Conservation (phyloP, 768 basidiomycete species). For the Mycena filopes region DNA sequence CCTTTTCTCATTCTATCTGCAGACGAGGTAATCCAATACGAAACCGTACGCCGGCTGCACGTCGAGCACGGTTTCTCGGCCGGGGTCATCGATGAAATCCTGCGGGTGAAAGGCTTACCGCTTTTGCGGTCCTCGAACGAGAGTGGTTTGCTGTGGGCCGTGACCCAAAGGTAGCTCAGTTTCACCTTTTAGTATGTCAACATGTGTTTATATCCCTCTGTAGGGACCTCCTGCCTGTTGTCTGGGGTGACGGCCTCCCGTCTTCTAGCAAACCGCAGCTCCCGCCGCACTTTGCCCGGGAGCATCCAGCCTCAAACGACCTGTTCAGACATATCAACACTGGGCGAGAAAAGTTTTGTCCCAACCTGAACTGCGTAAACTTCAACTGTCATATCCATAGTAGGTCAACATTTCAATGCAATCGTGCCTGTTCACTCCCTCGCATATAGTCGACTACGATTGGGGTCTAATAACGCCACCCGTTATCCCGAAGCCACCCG, state of each 20-base stretch:
- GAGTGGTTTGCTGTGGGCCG: conserved; percentile 56
- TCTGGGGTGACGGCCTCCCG: conserved; percentile 12
- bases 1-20: neutral
- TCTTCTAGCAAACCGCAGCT: conserved; percentile 1
- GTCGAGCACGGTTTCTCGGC: conserved; percentile 41
- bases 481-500: conserved; percentile 25
- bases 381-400: conserved; percentile 17
- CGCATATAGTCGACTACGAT: neutral
- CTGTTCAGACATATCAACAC: conserved; percentile 3
- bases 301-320: neutral
- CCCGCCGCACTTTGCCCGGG: conserved; percentile 1
- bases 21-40: conserved; percentile 63
- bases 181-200: neutral
- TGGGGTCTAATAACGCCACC: neutral
- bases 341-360: conserved; percentile 1
- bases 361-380: conserved; percentile 17
- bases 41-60: conserved; percentile 54
- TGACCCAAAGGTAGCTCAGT: conserved; percentile 18
- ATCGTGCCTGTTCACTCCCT: neutral
- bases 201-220: neutral
- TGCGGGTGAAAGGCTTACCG: conserved; percentile 37
- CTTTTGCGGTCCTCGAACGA: conserved; percentile 35
- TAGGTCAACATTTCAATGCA: neutral
- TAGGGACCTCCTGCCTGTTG: conserved; percentile 9
- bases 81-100: conserved; percentile 48